Evolutionary conservation across 345 rosid genomes (phyloP), one percentile per base, ranked within the genome.

Genomic region (Dipteronia sinensis): DNA sequence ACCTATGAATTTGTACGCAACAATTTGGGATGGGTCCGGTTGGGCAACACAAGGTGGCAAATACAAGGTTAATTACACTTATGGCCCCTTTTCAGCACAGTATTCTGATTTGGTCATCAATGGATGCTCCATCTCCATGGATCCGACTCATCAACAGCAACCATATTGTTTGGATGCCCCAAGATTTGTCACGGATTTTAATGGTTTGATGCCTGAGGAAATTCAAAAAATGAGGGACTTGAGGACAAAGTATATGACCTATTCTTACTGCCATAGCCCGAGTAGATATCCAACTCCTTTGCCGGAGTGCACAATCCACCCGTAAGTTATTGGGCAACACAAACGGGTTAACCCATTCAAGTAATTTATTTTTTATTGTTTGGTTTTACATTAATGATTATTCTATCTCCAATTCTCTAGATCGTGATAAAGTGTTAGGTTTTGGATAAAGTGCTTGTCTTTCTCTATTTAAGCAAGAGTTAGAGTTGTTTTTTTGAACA

Each of bases 21-120:
- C 82, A 2, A 67, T 75, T 7, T 82, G 82, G 80, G 82, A 79
- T 22, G 76, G 82, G 13, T 79, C 82, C 5, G n/a, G 11, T 49
- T 72, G 82, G 82, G 80, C 77, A 19, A 82, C 79, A 4, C 9
- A 10, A 10, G 80, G 79, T 20, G 75, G 82, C 59, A 71, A 51
- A 29, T 40, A 61, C 58, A 69, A 69, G 31, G 2, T 76, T 2
- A 51, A 77, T 61, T 71, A 83, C 73, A 49, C 22, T 2, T 74
- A 74, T 38, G 83, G 72, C 15, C 77, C 81, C 10, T 80, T 51
- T 58, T 12, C 49, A 1, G 59, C 77, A 31, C 25, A 4, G 31
- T 79, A 25, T 42, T 49, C 77, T 7, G 46, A 72, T 49, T 68
- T 72, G 17, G 53, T 72, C 47, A 20, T 81, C 1, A 17, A 76